These are phyloP conservation scores for Schizosaccharomyces osmophilus DNA, from an alignment of 805 yeast genomes.

Conservation along the genomic window DNA sequence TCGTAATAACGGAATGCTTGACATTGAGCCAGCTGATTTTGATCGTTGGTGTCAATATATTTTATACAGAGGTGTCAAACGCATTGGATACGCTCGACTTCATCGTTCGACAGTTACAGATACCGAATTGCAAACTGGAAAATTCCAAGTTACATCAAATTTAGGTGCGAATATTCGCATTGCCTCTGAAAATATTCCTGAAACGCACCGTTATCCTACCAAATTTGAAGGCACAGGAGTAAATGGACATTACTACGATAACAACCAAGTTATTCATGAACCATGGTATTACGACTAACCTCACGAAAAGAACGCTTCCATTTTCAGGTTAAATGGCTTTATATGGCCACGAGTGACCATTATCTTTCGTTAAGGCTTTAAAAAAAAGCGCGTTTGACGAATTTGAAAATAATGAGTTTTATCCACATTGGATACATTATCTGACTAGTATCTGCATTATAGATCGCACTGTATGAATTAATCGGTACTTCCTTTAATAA, in stretches of 20 bases:
- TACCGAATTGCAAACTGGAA: slow-evolving; percentile 87
- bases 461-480: too few relatives aligned
- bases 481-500: too few relatives aligned
- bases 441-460: too few relatives aligned
- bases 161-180: slow-evolving; percentile 17
- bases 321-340: too few relatives aligned
- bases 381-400: neutral
- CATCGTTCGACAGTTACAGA: slow-evolving; percentile 86
- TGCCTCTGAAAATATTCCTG: slow-evolving; percentile 30
- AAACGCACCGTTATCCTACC: slow-evolving; percentile 48
- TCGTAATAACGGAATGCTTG: slow-evolving; percentile 64
- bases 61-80: slow-evolving; percentile 58
- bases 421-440: too few relatives aligned
- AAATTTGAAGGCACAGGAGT: slow-evolving; percentile 75
- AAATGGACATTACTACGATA: slow-evolving; percentile 54
- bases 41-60: slow-evolving; percentile 98
- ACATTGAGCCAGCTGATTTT: slow-evolving; percentile 79
- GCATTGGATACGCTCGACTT: slow-evolving; percentile 83
- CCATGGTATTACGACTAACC: slow-evolving; percentile 45
- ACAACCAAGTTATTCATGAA: slow-evolving; percentile 63
- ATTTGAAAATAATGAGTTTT: neutral
- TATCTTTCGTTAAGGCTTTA: too few relatives aligned
- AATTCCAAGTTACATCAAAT: slow-evolving; percentile 33
- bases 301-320: neutral
- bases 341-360: too few relatives aligned